These are phyloP conservation scores for Clarireedia monteithiana DNA, from an alignment of 2,329 filamentous ascomycete species.

Conservation along the genomic window DNA sequence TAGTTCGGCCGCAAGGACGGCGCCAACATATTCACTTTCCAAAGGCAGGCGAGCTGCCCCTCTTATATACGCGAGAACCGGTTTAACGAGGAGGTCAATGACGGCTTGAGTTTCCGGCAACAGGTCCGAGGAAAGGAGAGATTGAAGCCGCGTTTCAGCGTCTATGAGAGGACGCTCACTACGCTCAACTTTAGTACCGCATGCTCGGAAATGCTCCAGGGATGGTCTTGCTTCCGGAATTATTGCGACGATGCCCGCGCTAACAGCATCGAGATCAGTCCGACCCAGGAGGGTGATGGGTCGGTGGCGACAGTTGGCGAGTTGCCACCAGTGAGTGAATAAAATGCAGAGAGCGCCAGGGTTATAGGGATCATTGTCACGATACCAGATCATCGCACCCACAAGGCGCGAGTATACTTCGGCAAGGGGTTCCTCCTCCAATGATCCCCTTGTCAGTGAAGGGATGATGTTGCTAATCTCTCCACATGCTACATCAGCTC, in stretches of 20 bases:
- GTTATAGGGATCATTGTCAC: background rate
- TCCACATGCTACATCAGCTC: background rate
- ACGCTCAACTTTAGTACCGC: background rate
- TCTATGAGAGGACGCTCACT: background rate
- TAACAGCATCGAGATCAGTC: background rate
- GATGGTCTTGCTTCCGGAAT: background rate
- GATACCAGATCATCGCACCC: constrained; percentile 1
- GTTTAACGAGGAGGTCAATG: background rate
- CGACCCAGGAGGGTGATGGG: background rate
- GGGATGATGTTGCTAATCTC: background rate
- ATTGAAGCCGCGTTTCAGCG: background rate
- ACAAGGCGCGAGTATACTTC: background rate
- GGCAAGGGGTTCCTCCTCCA: background rate
- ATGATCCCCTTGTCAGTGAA: background rate
- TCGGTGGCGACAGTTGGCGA: constrained; percentile 2
- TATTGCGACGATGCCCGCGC: background rate
- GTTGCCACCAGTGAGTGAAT: background rate
- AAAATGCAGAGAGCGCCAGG: background rate
- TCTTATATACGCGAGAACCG: background rate
- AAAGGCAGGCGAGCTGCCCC: background rate
- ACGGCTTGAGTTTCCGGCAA: background rate
- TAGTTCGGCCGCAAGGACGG: background rate
- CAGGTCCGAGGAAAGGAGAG: background rate
- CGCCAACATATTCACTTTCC: background rate
- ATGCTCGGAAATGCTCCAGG: background rate